Percentiles rank a stretch among this genome's conserved stretches.
Conservation (phyloP, 2,329 filamentous ascomycete genomes). For the Neofusicoccum sp. region DNA sequence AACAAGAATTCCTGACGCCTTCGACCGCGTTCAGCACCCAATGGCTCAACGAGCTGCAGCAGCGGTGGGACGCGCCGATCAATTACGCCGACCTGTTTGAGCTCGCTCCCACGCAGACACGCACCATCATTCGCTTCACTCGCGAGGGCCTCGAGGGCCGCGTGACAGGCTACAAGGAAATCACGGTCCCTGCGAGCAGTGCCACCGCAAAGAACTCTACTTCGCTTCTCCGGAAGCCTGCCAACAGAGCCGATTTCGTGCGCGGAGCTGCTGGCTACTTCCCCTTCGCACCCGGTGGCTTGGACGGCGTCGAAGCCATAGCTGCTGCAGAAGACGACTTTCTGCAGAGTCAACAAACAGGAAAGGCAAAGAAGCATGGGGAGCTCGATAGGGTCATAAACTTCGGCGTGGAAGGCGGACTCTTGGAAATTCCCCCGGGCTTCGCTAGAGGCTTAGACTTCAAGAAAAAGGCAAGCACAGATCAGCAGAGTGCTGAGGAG, state of each 20-base stretch:
- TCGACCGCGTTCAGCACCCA: conserved; percentile 74
- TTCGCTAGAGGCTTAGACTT: conserved; percentile 77
- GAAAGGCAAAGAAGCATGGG: conserved; percentile 41
- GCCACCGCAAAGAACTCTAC: conserved; percentile 95
- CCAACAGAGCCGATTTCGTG: conserved; percentile 84
- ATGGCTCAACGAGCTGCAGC: conserved; percentile 88
- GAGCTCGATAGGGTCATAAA: conserved; percentile 83
- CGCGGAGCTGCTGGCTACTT: conserved; percentile 91
- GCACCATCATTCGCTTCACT: conserved; percentile 90
- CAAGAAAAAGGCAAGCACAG: conserved; percentile 55
- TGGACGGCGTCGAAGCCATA: conserved; percentile 82
- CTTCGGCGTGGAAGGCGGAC: conserved; percentile 70
- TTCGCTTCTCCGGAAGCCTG: conserved; percentile 81
- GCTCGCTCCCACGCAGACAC: conserved; percentile 84
- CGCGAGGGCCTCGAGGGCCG: conserved; percentile 88
- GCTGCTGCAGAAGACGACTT: conserved; percentile 79
- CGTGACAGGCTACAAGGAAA: conserved; percentile 90
- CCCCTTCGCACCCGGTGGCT: conserved; percentile 85
- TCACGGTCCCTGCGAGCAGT: conserved; percentile 84
- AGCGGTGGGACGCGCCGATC: conserved; percentile 79
- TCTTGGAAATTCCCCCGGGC: conserved; percentile 80
- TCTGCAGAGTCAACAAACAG: conserved; percentile 50
- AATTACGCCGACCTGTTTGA: conserved; percentile 83
- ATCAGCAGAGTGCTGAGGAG: conserved; percentile 64
- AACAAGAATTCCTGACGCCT: conserved; percentile 75